phyloP scores from a whole-genome alignment of 495 filamentous ascomycete genomes.

The Penicillium salamii region DNA sequence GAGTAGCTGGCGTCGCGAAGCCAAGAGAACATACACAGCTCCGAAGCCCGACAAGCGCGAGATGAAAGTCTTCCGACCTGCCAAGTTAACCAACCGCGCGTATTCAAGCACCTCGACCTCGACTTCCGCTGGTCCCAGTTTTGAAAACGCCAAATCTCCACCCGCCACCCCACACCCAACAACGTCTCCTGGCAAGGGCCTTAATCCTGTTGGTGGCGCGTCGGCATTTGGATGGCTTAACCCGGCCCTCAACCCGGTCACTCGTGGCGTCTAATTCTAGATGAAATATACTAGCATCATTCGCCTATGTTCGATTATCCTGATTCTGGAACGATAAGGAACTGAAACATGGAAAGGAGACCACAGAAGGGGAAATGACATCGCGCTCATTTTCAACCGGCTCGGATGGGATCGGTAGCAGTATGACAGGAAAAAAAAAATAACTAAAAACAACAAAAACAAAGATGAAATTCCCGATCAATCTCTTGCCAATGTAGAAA shows the following conservation, averaged over 20 bases:
- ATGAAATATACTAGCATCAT: slow-evolving; percentile 26
- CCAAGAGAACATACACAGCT: slow-evolving; percentile 38
- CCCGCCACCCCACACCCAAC: slow-evolving; percentile 21
- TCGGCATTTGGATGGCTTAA: slow-evolving; percentile 96
- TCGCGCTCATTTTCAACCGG: neutral
- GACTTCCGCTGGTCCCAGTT: slow-evolving; percentile 19
- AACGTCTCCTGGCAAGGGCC: slow-evolving; percentile 27
- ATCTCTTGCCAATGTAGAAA: too few relatives aligned
- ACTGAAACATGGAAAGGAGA: neutral
- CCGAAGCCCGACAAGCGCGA: slow-evolving; percentile 50
- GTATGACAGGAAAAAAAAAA: neutral
- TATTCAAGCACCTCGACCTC: slow-evolving; percentile 31
- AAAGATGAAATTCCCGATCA: too few relatives aligned
- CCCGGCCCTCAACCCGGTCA: slow-evolving; percentile 16
- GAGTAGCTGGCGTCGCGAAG: slow-evolving; percentile 66
- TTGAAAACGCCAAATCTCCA: slow-evolving; percentile 23
- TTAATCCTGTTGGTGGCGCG: slow-evolving; percentile 87
- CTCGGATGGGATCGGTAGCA: neutral
- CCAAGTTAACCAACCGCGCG: slow-evolving; percentile 48
- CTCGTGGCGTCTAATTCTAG: slow-evolving; percentile 12
- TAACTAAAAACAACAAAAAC: too few relatives aligned
- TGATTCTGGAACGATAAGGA: slow-evolving; percentile 1
- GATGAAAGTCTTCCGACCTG: slow-evolving; percentile 78
- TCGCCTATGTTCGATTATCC: slow-evolving; percentile 4
- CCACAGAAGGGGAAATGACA: neutral